Evolutionary conservation across 352 stramenopile genomes (phyloP), one percentile per base, ranked within the genome.

Genomic region (Blastocystis sp.): DNA sequence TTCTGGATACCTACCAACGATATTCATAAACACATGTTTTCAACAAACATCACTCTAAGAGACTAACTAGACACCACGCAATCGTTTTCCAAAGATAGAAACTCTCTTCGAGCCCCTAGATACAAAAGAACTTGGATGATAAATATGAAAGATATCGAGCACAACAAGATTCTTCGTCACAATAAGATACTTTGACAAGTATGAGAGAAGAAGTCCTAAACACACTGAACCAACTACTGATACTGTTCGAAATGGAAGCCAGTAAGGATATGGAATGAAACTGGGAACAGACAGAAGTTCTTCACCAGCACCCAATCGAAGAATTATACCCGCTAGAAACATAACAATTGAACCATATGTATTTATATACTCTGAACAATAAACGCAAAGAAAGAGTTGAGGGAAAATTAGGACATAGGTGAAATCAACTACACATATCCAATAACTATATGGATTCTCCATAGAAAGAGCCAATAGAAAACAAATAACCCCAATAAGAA

Each of bases 31-130:
- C 39, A 2, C 9, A 19, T 83, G 71, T 83, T 83, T 83, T 16
- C 49, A 37, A 27, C 51, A 80, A 51, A 83, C 51, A 78, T 75
- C n/a, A n/a, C n/a, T n/a, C n/a, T n/a, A n/a, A n/a, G n/a, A n/a
- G n/a, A n/a, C n/a, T n/a, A n/a, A n/a, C n/a, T n/a, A n/a, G n/a
- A n/a, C n/a, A n/a, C n/a, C n/a, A 11, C 14, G n/a, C 56, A 27
- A 63, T 7, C 56, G n/a, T 63, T 5, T 63, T 16, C 29, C n/a
- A 11, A 14, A 27, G 7, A 7, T 63, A 35, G n/a, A 27, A 63
- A 7, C 14, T 12, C 56, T 35, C 29, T 14, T 27, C 7, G 29
- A 27, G 7, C 56, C 14, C 56, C 29, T 5, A 35, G 11, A 27
- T 63, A 6, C 2, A 11, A 35, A 27, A 11, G 56, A 63, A 63